Percentiles rank a stretch among this genome's conserved stretches.
Conservation (phyloP, 345 rosid genomes). For the Heritiera littoralis region DNA sequence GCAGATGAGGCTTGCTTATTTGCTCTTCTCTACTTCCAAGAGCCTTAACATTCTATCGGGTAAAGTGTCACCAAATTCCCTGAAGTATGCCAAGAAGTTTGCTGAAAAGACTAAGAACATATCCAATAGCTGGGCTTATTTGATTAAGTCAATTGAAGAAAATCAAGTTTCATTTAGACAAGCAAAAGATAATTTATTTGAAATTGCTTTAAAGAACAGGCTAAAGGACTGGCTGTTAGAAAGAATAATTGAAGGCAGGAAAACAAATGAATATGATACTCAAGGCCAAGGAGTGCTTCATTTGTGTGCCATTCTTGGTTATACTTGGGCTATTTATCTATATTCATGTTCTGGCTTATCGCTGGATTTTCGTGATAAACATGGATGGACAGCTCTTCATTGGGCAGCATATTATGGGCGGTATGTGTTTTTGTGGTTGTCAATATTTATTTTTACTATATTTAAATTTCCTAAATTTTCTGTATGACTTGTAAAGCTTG, state of each 20-base stretch:
- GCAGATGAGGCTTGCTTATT: constrained; percentile 75
- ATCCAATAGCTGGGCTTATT: constrained; percentile 62
- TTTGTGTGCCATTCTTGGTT: constrained; percentile 85
- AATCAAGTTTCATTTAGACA: constrained; percentile 45
- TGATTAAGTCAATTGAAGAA: constrained; percentile 63
- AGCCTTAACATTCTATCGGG: constrained; percentile 55
- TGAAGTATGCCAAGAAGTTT: constrained; percentile 70
- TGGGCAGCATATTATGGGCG: constrained; percentile 96
- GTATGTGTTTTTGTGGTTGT: constrained; percentile 35
- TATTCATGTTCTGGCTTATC: constrained; percentile 77
- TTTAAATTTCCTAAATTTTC: background rate
- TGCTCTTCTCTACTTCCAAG: constrained; percentile 73
- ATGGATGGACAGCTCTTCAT: constrained; percentile 98
- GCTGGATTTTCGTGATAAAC: constrained; percentile 79
- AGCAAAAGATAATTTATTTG: constrained; percentile 69
- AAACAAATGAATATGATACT: constrained; percentile 56
- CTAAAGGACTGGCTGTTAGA: constrained; percentile 89
- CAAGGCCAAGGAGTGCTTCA: constrained; percentile 90
- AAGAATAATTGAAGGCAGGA: constrained; percentile 66
- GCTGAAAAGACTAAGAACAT: constrained; percentile 48
- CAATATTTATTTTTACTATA: background rate
- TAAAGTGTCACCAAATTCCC: constrained; percentile 46
- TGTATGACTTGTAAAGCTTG: constrained; percentile 3
- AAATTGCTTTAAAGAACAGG: constrained; percentile 69
- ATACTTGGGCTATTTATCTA: constrained; percentile 77